phyloP scores from a whole-genome alignment of 176 grass and related monocot species.

The Zoysia pacifica region DNA sequence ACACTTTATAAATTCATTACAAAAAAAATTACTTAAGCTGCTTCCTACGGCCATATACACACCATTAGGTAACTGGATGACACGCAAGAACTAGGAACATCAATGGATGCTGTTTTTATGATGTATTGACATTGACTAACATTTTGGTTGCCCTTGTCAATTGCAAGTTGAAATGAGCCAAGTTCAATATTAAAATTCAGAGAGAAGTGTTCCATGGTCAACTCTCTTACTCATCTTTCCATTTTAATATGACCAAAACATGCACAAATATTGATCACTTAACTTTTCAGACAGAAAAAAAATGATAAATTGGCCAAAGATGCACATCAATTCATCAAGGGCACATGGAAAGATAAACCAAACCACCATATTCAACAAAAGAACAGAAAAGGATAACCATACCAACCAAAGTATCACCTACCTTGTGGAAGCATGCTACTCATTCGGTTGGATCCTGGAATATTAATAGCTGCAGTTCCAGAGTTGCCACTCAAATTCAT shows the following conservation, averaged over 20 bases:
- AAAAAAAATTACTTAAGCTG: constrained; percentile 30
- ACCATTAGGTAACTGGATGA: background rate
- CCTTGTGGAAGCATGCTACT: constrained; percentile 78
- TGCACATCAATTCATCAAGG: constrained; percentile 1
- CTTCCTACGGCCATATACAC: background rate
- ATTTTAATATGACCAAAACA: background rate
- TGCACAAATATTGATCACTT: background rate
- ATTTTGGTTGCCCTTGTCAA: background rate
- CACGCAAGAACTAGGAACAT: background rate
- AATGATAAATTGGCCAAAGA: constrained; percentile 12
- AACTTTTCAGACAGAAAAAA: constrained; percentile 16
- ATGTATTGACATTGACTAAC: background rate
- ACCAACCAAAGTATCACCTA: constrained; percentile 24
- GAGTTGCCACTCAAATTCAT: constrained; percentile 80
- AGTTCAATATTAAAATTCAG: constrained; percentile 8
- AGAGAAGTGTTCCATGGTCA: background rate
- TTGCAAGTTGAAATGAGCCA: constrained; percentile 13
- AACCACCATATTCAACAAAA: background rate
- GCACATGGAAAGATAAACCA: background rate
- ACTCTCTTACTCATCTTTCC: background rate
- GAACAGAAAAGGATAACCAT: constrained; percentile 10
- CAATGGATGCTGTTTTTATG: constrained; percentile 10
- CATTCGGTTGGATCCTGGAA: constrained; percentile 75
- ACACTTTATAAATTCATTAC: constrained; percentile 15
- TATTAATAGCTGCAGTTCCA: constrained; percentile 61